Conservation (phyloP, 2,329 filamentous ascomycete genomes). For the Cordyceps farinosa region DNA sequence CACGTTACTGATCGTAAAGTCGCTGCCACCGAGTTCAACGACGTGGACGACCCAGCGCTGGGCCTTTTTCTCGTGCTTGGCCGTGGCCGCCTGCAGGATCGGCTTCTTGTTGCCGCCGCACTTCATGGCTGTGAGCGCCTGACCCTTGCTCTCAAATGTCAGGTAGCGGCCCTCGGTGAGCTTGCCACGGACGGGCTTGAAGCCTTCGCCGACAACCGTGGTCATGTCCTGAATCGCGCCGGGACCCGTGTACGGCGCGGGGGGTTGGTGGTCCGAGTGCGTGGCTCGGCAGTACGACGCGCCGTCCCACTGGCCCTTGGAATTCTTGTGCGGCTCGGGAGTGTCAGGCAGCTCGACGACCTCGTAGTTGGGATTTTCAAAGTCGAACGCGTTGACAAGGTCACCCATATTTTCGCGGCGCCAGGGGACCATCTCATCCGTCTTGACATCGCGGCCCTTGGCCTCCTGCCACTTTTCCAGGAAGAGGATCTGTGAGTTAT, state of each 20-base stretch:
- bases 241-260: slow-evolving; percentile 44
- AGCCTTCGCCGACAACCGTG: slow-evolving; percentile 48
- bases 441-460: slow-evolving; percentile 37
- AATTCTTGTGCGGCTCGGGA: slow-evolving; percentile 39
- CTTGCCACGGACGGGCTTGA: slow-evolving; percentile 48
- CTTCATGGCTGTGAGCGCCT: slow-evolving; percentile 36
- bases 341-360: slow-evolving; percentile 45
- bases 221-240: slow-evolving; percentile 35
- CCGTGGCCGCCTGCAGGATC: slow-evolving; percentile 26
- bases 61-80: slow-evolving; percentile 35
- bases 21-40: slow-evolving; percentile 24
- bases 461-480: slow-evolving; percentile 45
- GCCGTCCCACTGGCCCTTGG: slow-evolving; percentile 42
- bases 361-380: slow-evolving; percentile 47
- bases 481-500: slow-evolving; percentile 54
- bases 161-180: slow-evolving; percentile 54
- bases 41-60: slow-evolving; percentile 52
- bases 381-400: slow-evolving; percentile 38
- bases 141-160: slow-evolving; percentile 45
- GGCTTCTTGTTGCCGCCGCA: slow-evolving; percentile 21
- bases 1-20: slow-evolving; percentile 28
- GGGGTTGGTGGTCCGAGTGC: slow-evolving; percentile 36
- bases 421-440: slow-evolving; percentile 30
- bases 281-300: slow-evolving; percentile 40
- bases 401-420: slow-evolving; percentile 33